Percentiles rank a stretch among this genome's conserved stretches.
Conservation (phyloP, 1,284 basidiomycete species). For the Abortiporus biennis region DNA sequence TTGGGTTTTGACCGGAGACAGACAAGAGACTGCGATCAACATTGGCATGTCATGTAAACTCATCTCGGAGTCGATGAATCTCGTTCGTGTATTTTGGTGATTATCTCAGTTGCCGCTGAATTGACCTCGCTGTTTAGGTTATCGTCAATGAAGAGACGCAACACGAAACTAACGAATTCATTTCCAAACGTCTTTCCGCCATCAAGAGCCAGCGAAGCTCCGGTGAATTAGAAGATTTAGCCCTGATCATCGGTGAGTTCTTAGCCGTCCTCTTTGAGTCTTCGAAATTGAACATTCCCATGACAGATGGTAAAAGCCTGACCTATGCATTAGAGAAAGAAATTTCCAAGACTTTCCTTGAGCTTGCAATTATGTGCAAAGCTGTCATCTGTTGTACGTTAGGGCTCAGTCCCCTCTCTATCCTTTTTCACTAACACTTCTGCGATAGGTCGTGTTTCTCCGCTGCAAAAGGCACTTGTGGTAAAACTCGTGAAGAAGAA, state of each 20-base stretch:
- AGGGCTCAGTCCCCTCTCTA: constrained; percentile 2
- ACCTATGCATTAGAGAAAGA: constrained; percentile 92
- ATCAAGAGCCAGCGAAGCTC: constrained; percentile 90
- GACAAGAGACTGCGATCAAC: constrained; percentile 99
- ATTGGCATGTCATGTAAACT: constrained; percentile 96
- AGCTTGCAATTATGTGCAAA: constrained; percentile 97
- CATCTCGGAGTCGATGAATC: constrained; percentile 97
- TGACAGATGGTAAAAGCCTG: constrained; percentile 88
- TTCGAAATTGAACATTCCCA: not conserved
- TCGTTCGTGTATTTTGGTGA: constrained; percentile 47
- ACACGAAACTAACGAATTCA: constrained; percentile 79
- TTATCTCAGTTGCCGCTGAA: not conserved
- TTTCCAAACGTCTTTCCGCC: constrained; percentile 84
- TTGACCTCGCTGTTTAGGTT: constrained; percentile 44
- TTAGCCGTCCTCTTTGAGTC: not conserved
- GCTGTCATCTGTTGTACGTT: constrained; percentile 92
- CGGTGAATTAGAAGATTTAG: constrained; percentile 92
- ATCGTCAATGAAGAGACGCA: constrained; percentile 91
- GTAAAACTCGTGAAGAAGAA: constrained; percentile 99
- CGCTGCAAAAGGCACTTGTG: constrained; percentile 95
- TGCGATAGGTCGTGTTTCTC: constrained; percentile 85
- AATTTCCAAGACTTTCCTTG: constrained; percentile 83
- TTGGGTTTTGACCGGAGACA: constrained; percentile 97
- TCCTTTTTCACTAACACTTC: constrained; percentile 3
- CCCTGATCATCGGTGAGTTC: constrained; percentile 82